Conservation (phyloP, 73 alveolate genomes). For the Uronychia setigera region DNA sequence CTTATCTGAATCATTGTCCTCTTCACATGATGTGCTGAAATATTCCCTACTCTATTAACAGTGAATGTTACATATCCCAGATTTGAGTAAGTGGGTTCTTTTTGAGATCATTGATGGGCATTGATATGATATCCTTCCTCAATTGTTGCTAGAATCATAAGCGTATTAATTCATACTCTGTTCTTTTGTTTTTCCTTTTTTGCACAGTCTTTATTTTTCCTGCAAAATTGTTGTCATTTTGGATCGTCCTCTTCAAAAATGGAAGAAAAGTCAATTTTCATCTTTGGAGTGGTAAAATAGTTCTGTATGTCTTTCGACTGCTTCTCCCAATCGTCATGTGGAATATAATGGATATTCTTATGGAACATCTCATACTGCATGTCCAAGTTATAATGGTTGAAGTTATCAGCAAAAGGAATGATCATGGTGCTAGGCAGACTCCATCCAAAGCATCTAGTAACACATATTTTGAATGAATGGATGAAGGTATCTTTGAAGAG, state of each 20-base stretch:
- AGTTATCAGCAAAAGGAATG: slow-evolving; percentile 70
- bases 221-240: neutral
- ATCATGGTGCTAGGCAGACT: slow-evolving; percentile 54
- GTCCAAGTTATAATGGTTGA: slow-evolving; percentile 58
- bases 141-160: slow-evolving; percentile 7
- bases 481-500: slow-evolving; percentile 32
- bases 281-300: slow-evolving; percentile 29
- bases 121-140: neutral
- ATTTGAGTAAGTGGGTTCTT: slow-evolving; percentile 25
- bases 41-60: slow-evolving; percentile 9
- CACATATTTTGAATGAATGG: slow-evolving; percentile 37
- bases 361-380: slow-evolving; percentile 41
- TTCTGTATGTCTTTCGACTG: slow-evolving; percentile 3
- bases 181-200: slow-evolving; percentile 2
- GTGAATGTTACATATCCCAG: slow-evolving; percentile 48
- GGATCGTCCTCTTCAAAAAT: slow-evolving; percentile 22
- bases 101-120: slow-evolving; percentile 5
- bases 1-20: slow-evolving; percentile 63
- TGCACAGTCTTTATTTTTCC: neutral
- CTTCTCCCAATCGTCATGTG: neutral
- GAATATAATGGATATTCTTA: slow-evolving; percentile 16
- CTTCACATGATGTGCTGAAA: slow-evolving; percentile 60
- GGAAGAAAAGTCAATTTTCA: slow-evolving; percentile 32
- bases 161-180: neutral
- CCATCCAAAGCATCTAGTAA: slow-evolving; percentile 68